Base-by-base conservation (phyloP, 345 rosid genomes). In the Clarkia xantiana region DNA sequence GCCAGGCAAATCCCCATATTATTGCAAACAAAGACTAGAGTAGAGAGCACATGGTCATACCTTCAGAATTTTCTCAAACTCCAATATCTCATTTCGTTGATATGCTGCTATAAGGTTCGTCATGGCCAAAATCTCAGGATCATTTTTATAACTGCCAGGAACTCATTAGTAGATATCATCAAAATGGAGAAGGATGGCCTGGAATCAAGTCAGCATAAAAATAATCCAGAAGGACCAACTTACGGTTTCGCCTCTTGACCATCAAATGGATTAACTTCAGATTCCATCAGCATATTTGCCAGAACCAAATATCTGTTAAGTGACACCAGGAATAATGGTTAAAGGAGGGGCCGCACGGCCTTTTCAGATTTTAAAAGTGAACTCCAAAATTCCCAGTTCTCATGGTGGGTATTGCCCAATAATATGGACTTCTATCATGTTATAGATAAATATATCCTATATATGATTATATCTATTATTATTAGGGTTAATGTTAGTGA, bases 161-260 rank as follows among this genome's bases (percentile, higher is more conserved):
- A 47, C 51, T 44, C 40, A 57, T 44, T 43, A 15, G 36, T 29
- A 17, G 11, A 9, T 42, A 34, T 42, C 44, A 56, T 0, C 19
- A 29, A 29, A 39, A 34, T 47, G 14, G 14, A 22, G 41, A 55
- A 36, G 29, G n/a, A n/a, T 22, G 60, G 47, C 53, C 48, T 44
- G 42, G 56, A 46, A 43, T n/a, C 14, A 12, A 25, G 19, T 29
- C 36, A 29, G 36, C 8, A 14, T 36, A 42, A 16, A 38, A 55
- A 13, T 20, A 3, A 46, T 11, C 23, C 54, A 18, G 34, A 45
- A 44, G 40, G 44, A 41, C 36, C 36, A 9, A 65, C 98, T 84
- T 81, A 86, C 95, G 99, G 96, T 62, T 82, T 93, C 43, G 99
- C 99, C 77, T 87, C 96, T 68, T 93, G 96, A 40, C 99, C 99